Conservation (phyloP, 345 rosid genomes). For the Tarenaya hassleriana region DNA sequence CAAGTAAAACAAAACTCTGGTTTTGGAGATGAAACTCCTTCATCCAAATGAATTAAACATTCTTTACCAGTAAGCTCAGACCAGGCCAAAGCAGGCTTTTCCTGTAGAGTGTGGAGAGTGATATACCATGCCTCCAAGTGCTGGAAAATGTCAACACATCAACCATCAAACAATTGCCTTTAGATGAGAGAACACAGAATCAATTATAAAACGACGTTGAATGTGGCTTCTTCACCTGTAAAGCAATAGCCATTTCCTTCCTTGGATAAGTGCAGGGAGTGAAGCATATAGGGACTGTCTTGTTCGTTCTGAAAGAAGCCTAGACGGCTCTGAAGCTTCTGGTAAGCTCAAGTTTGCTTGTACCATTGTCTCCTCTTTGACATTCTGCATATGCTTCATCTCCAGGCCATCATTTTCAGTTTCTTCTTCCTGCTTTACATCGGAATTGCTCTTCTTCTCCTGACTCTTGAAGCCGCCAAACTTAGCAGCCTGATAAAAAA, state of each 20-base stretch:
- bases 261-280: constrained; percentile 84
- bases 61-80: constrained; percentile 71
- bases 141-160: constrained; percentile 32
- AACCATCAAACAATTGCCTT: neutral
- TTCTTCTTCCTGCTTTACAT: constrained; percentile 31
- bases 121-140: constrained; percentile 98
- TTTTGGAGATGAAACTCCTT: no score
- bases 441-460: constrained; percentile 41
- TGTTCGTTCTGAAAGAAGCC: constrained; percentile 65
- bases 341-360: constrained; percentile 27
- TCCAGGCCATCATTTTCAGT: constrained; percentile 48
- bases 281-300: constrained; percentile 55
- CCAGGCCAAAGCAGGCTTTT: constrained; percentile 98
- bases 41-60: neutral
- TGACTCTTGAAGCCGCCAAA: constrained; percentile 31
- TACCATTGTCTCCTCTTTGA: constrained; percentile 23
- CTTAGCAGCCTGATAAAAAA: constrained; percentile 50
- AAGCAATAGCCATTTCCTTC: constrained; percentile 88
- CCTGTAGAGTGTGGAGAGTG: constrained; percentile 82
- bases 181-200: neutral
- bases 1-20: no score
- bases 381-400: constrained; percentile 39
- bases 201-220: neutral
- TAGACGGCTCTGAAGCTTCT: constrained; percentile 67
- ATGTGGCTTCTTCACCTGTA: constrained; percentile 51